phyloP scores from a whole-genome alignment of 768 basidiomycete species.

The Cystobasidium tubakii region DNA sequence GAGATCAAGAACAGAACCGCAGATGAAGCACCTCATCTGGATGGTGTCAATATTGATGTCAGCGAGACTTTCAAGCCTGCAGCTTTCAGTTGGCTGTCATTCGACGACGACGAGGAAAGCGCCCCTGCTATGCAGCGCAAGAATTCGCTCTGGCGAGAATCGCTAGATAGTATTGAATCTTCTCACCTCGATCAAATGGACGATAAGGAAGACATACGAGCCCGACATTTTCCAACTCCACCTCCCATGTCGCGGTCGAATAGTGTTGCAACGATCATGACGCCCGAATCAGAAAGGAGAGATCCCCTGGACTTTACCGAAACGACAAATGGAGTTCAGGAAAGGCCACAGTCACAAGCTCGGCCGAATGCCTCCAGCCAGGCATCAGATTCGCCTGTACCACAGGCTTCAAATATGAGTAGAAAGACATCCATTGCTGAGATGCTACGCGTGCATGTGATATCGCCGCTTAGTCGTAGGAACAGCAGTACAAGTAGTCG shows the following conservation, averaged over 20 bases:
- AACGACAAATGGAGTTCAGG: background rate
- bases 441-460: background rate
- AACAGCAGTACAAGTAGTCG: background rate
- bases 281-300: background rate
- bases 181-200: background rate
- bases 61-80: background rate
- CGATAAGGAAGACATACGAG: background rate
- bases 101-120: background rate
- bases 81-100: background rate
- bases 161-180: background rate
- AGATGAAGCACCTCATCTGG: background rate
- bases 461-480: background rate
- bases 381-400: too few relatives aligned
- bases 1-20: background rate
- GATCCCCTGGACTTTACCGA: background rate
- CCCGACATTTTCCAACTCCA: conserved; percentile 6
- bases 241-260: conserved; percentile 12
- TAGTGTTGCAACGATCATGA: background rate
- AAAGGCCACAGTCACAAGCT: background rate
- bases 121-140: background rate
- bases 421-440: background rate
- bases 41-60: background rate
- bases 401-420: background rate
- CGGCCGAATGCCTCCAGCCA: too few relatives aligned
- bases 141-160: background rate